A percentile compares a stretch with the other conserved stretches of the same genome.
These are phyloP conservation scores for Plantago major DNA, from an alignment of 257 asterid species.

Conservation along the genomic window DNA sequence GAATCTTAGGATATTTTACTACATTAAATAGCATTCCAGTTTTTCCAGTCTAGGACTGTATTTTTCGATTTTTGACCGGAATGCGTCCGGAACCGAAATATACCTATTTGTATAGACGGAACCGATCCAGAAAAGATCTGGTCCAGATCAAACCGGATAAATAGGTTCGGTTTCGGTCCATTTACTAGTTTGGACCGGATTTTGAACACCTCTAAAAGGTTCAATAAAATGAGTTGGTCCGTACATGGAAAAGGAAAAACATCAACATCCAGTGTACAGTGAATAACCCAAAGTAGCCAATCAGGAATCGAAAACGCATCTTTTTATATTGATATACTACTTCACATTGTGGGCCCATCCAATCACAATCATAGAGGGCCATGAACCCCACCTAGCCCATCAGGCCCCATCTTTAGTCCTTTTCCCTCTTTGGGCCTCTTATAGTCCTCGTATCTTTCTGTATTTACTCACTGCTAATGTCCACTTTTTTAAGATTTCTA, in stretches of 20 bases:
- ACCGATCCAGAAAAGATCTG: too few species aligned
- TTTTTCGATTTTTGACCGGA: too few species aligned
- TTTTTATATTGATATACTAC: conserved; percentile 11
- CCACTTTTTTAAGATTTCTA: neutral
- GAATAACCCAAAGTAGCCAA: conserved; percentile 30
- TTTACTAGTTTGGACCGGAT: too few species aligned
- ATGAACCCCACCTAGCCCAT: neutral
- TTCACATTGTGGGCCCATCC: conserved; percentile 8
- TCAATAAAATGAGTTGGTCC: conserved; percentile 5
- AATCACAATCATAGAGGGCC: conserved; percentile 2
- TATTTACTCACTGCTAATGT: conserved; percentile 3
- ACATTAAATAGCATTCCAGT: too few species aligned
- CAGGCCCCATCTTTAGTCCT: neutral
- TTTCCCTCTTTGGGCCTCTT: neutral
- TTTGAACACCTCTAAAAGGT: too few species aligned
- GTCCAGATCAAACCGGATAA: too few species aligned
- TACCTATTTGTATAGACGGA: too few species aligned
- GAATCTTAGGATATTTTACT: too few species aligned
- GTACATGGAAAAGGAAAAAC: conserved; percentile 28
- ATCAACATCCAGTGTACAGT: conserved; percentile 21
- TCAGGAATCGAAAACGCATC: conserved; percentile 44
- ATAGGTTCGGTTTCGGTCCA: too few species aligned
- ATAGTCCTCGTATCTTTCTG: conserved; percentile 12
- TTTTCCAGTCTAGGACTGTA: too few species aligned
- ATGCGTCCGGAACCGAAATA: too few species aligned